Conservation (phyloP, 352 stramenopile genomes). For the Thalassiosira ordinaria region DNA sequence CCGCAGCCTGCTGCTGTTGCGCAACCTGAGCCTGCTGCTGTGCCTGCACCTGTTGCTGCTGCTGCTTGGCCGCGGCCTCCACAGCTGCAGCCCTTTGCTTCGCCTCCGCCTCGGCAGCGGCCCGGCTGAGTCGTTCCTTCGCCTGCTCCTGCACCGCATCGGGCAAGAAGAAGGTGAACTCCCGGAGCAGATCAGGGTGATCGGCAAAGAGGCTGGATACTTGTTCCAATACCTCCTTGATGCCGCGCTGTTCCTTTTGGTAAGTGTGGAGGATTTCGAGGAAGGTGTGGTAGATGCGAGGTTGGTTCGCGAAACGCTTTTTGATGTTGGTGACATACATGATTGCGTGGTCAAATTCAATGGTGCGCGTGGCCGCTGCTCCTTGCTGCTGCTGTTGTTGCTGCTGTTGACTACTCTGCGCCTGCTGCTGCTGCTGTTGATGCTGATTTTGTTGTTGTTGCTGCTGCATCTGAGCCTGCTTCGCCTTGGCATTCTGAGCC, state of each 20-base stretch:
- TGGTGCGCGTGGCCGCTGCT: constrained; percentile 47
- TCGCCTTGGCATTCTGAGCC: constrained; percentile 9
- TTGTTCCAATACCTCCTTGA: constrained; percentile 93
- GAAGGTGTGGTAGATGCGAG: constrained; percentile 98
- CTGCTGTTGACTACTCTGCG: constrained; percentile 5
- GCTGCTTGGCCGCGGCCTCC: constrained; percentile 44
- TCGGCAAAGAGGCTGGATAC: constrained; percentile 98
- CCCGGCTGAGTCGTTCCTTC: constrained; percentile 92
- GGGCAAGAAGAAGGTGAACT: constrained; percentile 99
- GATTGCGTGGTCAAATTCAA: constrained; percentile 99
- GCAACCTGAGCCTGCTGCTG: no score
- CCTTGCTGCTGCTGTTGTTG: constrained; percentile 11
- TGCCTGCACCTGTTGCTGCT: constrained; percentile 37
- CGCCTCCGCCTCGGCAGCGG: constrained; percentile 93
- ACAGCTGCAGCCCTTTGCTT: constrained; percentile 70
- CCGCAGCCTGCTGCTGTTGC: constrained; percentile 28
- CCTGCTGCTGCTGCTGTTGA: constrained; percentile 23
- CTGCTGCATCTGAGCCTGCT: constrained; percentile 23
- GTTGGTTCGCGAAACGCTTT: constrained; percentile 96
- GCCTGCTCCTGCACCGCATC: constrained; percentile 98
- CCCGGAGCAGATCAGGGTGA: constrained; percentile 97
- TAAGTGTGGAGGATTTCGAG: constrained; percentile 99
- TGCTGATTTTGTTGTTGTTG: constrained; percentile 13
- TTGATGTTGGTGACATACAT: constrained; percentile 99
- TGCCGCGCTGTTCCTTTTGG: constrained; percentile 99